Base-by-base conservation (phyloP, 2,329 filamentous ascomycete species). In the Bimuria novae-zelandiae region DNA sequence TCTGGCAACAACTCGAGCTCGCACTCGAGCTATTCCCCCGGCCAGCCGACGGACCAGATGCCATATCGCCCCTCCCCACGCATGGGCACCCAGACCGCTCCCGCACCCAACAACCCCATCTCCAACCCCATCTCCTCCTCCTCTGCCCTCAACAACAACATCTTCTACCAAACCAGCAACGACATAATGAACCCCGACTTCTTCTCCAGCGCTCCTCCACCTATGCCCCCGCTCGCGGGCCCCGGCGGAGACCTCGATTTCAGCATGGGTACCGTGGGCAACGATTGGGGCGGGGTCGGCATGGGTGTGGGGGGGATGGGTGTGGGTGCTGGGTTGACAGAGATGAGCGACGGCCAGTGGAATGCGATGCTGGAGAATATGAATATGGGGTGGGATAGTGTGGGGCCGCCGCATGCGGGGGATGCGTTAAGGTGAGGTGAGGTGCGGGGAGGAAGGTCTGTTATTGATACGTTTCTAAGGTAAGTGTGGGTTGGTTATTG, bases 261-360 rank as follows among this genome's bases (percentile, higher is more conserved):
- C 10, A 62, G 62, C 29, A 42, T 46, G 48, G 36, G 43, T 7
- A 56, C 67, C 19, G 8, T 47, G 16, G 44, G 44, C 6, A 63
- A 61, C 22, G 71, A 73, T 14, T 75, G 72, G 72, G 72, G 73
- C 17, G 72, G 73, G 72, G 72, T 72, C 17, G 72, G 73, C n/a
- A 63, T 71, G 22, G 53, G 57, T 1, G 53, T 67, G 51, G 56
- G 60, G 12, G 54, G 58, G 3, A 59, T 59, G 8, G 50, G 60
- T 12, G 51, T 58, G 4, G 60, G 60, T 7, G 51, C 63, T 8
- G 70, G 67, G 1, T 61, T 75, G 52, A 68, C 70, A 21, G 66
- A 67, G 3, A 68, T 71, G 64, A 61, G 60, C 8, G 69, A 73
- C 33, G 69, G 64, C 11, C 60, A 57, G 3, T 75, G 70, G 70